These are phyloP conservation scores for Neurospora intermedia DNA, from an alignment of 495 filamentous ascomycete genomes.

Conservation along the genomic window DNA sequence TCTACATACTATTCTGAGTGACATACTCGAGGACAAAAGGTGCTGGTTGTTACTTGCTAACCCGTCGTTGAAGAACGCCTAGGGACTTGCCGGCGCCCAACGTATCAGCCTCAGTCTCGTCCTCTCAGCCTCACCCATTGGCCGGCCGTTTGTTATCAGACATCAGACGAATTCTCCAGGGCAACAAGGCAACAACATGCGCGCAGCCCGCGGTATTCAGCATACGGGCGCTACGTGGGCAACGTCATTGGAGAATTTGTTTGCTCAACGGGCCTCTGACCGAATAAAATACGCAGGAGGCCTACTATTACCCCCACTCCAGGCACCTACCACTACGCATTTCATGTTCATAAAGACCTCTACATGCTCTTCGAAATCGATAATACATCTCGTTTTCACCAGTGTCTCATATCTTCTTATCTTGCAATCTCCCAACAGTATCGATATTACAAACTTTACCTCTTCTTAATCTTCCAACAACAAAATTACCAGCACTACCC, in stretches of 20 bases:
- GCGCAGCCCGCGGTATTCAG: neutral
- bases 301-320: neutral
- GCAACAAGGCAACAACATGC: neutral
- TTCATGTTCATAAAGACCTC: neutral
- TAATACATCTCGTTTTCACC: neutral
- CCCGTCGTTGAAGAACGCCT: neutral
- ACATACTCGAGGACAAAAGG: neutral
- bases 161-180: too few species aligned
- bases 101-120: neutral
- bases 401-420: neutral
- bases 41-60: neutral
- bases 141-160: neutral
- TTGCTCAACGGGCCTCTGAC: neutral
- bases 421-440: fast-evolving
- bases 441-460: too few species aligned
- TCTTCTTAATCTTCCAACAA: too few species aligned
- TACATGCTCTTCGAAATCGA: fast-evolving
- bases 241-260: neutral
- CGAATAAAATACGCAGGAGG: too few species aligned
- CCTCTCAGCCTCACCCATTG: neutral
- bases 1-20: too few species aligned
- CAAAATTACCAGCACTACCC: too few species aligned
- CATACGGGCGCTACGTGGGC: neutral
- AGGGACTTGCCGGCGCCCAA: neutral
- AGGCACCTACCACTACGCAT: fast-evolving